Conservation (phyloP, 805 yeast species). For the Vanderwaltozyma polyspora region DNA sequence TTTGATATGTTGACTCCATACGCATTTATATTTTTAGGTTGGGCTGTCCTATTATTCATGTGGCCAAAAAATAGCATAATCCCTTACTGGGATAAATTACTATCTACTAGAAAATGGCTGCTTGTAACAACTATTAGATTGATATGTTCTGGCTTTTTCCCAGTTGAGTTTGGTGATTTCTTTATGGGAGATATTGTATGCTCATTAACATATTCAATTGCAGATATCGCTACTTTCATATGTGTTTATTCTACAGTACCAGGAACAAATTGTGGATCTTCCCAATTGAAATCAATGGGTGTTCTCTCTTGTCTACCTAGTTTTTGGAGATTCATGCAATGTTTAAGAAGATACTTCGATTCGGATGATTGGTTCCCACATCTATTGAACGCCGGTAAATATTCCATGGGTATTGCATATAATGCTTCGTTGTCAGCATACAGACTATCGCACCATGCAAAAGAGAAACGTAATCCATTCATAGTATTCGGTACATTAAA, state of each 20-base stretch:
- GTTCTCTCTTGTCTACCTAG: slow-evolving; percentile 77
- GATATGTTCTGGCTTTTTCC: slow-evolving; percentile 72
- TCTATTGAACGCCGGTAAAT: slow-evolving; percentile 77
- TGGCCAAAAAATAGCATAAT: slow-evolving; percentile 11
- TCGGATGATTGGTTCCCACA: slow-evolving; percentile 97
- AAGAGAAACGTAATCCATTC: slow-evolving; percentile 41
- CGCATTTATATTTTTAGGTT: slow-evolving; percentile 34
- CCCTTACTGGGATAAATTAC: slow-evolving; percentile 27
- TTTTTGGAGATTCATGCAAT: slow-evolving; percentile 83
- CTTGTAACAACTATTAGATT: slow-evolving; percentile 61
- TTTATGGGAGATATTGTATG: slow-evolving; percentile 86
- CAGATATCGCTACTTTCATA: slow-evolving; percentile 75
- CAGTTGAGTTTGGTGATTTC: slow-evolving; percentile 92
- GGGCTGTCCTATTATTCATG: slow-evolving; percentile 8
- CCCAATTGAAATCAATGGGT: slow-evolving; percentile 68
- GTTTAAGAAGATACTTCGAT: slow-evolving; percentile 82
- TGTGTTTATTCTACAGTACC: slow-evolving; percentile 52
- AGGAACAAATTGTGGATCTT: slow-evolving; percentile 55
- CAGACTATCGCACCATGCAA: slow-evolving; percentile 33
- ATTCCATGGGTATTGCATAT: slow-evolving; percentile 53
- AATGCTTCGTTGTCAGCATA: slow-evolving; percentile 67
- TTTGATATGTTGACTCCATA: slow-evolving; percentile 71
- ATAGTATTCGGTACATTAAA: slow-evolving; percentile 67
- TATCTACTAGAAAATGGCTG: slow-evolving; percentile 69
- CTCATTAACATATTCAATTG: slow-evolving; percentile 77